Evolutionary conservation across 345 rosid genomes (phyloP).

Genomic region (Garcia nutans): DNA sequence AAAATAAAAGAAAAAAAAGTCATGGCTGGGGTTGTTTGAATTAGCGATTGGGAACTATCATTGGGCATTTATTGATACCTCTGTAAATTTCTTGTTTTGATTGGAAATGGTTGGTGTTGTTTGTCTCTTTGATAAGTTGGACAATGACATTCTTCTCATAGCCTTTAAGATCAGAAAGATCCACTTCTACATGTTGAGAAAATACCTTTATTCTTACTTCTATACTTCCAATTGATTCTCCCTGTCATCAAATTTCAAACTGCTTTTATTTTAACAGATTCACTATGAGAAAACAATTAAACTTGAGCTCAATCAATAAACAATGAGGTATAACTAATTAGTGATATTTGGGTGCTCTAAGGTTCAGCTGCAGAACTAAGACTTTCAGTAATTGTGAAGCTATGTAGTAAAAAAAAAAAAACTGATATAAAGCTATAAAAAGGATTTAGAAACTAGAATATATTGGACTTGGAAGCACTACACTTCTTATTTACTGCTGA

Average conservation of each 20-base stretch:
- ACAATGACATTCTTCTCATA: constrained; percentile 58
- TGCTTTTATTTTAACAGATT: background rate
- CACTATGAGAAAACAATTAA: background rate
- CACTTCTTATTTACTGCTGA: too few relatives aligned
- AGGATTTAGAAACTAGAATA: too few relatives aligned
- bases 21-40: too few relatives aligned
- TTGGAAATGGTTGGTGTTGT: constrained; percentile 8
- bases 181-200: constrained; percentile 50
- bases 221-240: constrained; percentile 42
- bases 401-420: too few relatives aligned
- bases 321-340: too few relatives aligned
- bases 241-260: constrained; percentile 31
- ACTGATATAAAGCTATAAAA: too few relatives aligned
- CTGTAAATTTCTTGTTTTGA: constrained; percentile 22
- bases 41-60: too few relatives aligned
- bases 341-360: too few relatives aligned
- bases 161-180: constrained; percentile 52
- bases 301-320: too few relatives aligned
- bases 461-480: too few relatives aligned
- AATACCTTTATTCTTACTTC: constrained; percentile 43
- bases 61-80: constrained; percentile 37
- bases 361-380: too few relatives aligned
- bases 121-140: constrained; percentile 56
- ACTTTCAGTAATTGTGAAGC: too few relatives aligned
- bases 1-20: background rate